Percentiles rank a stretch among this genome's conserved stretches.
phyloP scores from a whole-genome alignment of 2,329 filamentous ascomycete genomes.

The Fusarium foetens region DNA sequence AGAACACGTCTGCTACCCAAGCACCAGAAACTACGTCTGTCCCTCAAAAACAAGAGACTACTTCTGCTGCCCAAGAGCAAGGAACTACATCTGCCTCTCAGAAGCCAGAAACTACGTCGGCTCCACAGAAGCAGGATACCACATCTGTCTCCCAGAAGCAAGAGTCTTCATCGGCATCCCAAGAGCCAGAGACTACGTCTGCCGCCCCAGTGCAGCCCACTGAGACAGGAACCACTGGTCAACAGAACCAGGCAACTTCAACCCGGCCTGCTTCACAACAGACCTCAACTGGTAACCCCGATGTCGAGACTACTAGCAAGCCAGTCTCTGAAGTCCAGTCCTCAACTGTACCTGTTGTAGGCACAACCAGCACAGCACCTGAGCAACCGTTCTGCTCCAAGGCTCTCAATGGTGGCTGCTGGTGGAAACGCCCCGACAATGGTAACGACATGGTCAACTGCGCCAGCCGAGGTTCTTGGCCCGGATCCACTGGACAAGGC shows the following conservation, averaged over 20 bases:
- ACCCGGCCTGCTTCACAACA: background rate
- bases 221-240: background rate
- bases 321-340: background rate
- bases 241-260: background rate
- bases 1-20: background rate
- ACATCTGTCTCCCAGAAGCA: background rate
- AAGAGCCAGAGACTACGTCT: background rate
- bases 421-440: conserved; percentile 3
- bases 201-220: background rate
- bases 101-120: too few relatives aligned
- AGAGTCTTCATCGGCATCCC: background rate
- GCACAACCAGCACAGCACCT: background rate
- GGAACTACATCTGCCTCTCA: too few relatives aligned
- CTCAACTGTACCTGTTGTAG: background rate
- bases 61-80: background rate
- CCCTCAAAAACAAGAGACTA: background rate
- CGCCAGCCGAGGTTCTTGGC: conserved; percentile 2
- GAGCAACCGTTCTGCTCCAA: background rate
- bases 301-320: background rate
- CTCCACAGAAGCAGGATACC: background rate
- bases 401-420: conserved; percentile 8
- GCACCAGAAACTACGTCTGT: background rate
- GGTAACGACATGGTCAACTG: background rate
- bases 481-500: background rate
- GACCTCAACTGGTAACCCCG: background rate